phyloP scores from a whole-genome alignment of 2,329 filamentous ascomycete species.

The Parastagonospora avenae region DNA sequence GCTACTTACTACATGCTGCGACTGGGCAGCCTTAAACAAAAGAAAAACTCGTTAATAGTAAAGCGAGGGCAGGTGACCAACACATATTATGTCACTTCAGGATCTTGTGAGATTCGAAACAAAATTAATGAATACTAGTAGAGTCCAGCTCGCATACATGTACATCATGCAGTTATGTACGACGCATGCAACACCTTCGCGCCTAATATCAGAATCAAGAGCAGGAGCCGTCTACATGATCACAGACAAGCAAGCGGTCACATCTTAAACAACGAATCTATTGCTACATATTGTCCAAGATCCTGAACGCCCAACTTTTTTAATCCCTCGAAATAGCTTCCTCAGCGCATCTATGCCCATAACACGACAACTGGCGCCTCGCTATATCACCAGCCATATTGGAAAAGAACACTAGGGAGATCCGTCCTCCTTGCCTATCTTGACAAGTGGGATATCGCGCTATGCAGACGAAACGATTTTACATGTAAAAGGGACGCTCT shows the following conservation, averaged over 20 bases:
- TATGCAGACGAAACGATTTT: conserved; percentile 24
- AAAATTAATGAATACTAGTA: too few species aligned
- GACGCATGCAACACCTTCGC: too few species aligned
- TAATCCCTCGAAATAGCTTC: conserved; percentile 42
- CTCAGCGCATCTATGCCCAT: conserved; percentile 33
- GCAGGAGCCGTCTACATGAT: neutral
- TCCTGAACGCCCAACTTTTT: conserved; percentile 32
- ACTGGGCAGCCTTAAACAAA: too few species aligned
- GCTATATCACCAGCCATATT: conserved; percentile 32
- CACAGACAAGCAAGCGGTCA: neutral
- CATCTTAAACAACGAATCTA: neutral
- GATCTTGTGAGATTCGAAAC: too few species aligned
- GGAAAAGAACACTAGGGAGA: conserved; percentile 39
- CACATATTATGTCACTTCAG: too few species aligned
- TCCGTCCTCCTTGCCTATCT: conserved; percentile 49
- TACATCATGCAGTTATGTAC: too few species aligned
- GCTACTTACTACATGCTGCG: too few species aligned
- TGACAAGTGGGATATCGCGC: conserved; percentile 52
- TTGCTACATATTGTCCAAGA: conserved; percentile 5
- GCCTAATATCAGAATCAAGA: too few species aligned
- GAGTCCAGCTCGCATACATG: too few species aligned
- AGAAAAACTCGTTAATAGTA: too few species aligned
- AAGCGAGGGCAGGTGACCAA: too few species aligned
- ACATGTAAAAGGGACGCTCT: conserved; percentile 40
- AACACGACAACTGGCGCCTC: conserved; percentile 32